phyloP scores from a whole-genome alignment of 257 asterid species.

The Ocimum tenuiflorum region DNA sequence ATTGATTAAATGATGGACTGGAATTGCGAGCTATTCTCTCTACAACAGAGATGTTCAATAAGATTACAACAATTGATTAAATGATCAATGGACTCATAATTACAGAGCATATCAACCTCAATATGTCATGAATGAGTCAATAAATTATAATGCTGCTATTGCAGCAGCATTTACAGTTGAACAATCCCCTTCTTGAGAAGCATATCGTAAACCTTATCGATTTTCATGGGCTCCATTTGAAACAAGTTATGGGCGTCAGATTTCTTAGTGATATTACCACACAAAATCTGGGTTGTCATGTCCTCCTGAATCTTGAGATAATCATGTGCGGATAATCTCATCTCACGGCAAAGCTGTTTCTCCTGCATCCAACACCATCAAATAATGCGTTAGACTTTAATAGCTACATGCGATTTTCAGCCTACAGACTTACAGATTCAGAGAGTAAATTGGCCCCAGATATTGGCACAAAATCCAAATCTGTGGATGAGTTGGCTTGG shows the following conservation, averaged over 20 bases:
- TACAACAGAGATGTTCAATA: too few relatives aligned
- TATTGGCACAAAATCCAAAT: conserved; percentile 32
- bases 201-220: conserved; percentile 70
- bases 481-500: conserved; percentile 38
- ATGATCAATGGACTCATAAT: not conserved
- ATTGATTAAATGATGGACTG: too few relatives aligned
- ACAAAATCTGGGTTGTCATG: conserved; percentile 44
- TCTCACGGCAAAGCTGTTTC: conserved; percentile 70
- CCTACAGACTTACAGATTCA: conserved; percentile 75
- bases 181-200: conserved; percentile 61
- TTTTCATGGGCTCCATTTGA: conserved; percentile 55
- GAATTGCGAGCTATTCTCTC: too few relatives aligned
- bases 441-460: conserved; percentile 51
- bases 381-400: not conserved
- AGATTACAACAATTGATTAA: too few relatives aligned
- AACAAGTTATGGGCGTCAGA: conserved; percentile 65
- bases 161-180: conserved; percentile 15
- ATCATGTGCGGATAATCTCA: conserved; percentile 49
- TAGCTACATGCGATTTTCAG: not conserved
- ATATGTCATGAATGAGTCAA: not conserved
- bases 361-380: conserved; percentile 43
- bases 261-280: conserved; percentile 61
- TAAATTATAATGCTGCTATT: not conserved
- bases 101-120: too few relatives aligned
- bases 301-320: conserved; percentile 64